Conservation (phyloP, 2,329 filamentous ascomycete genomes). For the Thyridium curvatum region DNA sequence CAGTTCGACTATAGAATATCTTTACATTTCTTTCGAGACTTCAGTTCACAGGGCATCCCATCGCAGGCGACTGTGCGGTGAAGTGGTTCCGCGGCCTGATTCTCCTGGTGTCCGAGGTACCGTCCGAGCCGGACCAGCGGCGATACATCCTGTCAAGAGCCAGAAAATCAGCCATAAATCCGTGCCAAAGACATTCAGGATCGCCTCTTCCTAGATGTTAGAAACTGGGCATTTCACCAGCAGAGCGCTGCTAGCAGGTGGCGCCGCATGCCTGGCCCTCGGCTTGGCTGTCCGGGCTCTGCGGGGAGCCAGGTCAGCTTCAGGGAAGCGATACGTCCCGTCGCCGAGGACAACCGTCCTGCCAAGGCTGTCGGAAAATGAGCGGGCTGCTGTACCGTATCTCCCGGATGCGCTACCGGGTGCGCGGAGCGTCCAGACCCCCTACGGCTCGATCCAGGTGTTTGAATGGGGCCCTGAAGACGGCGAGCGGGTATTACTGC, state of each 20-base stretch:
- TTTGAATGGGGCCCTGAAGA: constrained; percentile 75
- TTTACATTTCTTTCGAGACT: too few species aligned
- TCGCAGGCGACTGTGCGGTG: too few species aligned
- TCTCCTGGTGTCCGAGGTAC: too few species aligned
- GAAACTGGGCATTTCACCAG: too few species aligned
- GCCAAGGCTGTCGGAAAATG: constrained; percentile 24
- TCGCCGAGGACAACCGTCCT: constrained; percentile 38
- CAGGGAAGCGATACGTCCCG: constrained; percentile 17
- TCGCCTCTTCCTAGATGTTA: too few species aligned
- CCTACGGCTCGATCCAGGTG: constrained; percentile 65
- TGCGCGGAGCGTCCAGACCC: constrained; percentile 59
- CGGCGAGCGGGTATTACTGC: constrained; percentile 65
- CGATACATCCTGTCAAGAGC: too few species aligned
- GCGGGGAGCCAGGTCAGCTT: constrained; percentile 15
- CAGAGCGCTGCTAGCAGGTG: not conserved
- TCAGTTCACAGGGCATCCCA: too few species aligned
- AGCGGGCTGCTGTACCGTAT: constrained; percentile 47
- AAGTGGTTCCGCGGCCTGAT: too few species aligned
- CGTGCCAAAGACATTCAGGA: too few species aligned
- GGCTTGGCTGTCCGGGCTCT: not conserved
- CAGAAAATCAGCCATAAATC: too few species aligned
- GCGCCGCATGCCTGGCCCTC: not conserved
- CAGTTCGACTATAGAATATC: too few species aligned
- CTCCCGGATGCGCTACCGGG: constrained; percentile 66
- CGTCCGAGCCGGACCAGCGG: too few species aligned